Conservation (phyloP, 2,329 filamentous ascomycete species). For the Cladosporium sp. region DNA sequence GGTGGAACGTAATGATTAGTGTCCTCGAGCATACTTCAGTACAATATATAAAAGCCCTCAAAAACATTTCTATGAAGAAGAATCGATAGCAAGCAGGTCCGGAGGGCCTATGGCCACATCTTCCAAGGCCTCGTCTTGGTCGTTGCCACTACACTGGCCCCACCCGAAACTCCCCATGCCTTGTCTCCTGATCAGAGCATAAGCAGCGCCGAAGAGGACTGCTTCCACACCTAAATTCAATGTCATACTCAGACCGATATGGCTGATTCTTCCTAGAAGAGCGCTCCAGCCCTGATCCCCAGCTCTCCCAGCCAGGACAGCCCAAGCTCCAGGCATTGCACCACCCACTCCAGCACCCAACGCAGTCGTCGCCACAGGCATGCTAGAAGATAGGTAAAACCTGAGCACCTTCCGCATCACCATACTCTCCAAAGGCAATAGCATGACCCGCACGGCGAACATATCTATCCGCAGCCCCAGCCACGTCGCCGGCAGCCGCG, state of each 20-base stretch:
- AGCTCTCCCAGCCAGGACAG: background rate
- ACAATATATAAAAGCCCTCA: background rate
- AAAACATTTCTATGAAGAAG: background rate
- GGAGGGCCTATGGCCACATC: background rate
- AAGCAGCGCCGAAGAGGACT: conserved; percentile 26
- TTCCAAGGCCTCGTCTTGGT: background rate
- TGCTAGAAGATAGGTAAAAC: conserved; percentile 22
- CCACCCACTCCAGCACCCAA: background rate
- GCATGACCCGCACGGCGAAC: conserved; percentile 25
- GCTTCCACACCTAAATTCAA: conserved; percentile 23
- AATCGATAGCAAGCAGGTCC: background rate
- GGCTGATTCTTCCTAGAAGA: conserved; percentile 19
- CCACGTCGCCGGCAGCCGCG: conserved; percentile 26
- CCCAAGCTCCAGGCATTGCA: background rate
- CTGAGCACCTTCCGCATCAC: conserved; percentile 27
- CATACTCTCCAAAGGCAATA: conserved; percentile 29
- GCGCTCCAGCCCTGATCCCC: background rate
- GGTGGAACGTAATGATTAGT: background rate
- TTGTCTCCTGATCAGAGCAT: conserved; percentile 21
- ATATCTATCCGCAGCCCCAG: conserved; percentile 27
- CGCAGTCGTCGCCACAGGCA: conserved; percentile 15
- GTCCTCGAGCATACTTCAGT: background rate
- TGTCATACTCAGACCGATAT: conserved; percentile 28
- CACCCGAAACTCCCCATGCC: conserved; percentile 26
- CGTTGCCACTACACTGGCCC: conserved; percentile 15